Evolutionary conservation across 2,329 filamentous ascomycete genomes (phyloP).

Genomic region (Orbilia brochopaga): DNA sequence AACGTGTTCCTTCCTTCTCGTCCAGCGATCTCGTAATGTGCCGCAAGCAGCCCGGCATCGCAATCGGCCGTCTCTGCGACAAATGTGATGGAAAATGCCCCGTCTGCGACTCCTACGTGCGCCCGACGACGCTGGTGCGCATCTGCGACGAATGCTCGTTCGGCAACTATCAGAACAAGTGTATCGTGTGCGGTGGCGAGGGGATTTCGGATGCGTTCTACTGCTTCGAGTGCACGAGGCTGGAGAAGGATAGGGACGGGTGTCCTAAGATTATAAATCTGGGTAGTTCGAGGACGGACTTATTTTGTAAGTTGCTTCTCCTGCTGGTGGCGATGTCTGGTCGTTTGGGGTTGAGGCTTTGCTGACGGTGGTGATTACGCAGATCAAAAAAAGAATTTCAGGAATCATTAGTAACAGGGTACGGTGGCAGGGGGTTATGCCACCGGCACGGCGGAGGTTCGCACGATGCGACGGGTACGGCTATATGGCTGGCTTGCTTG

Average conservation of each 20-base stretch:
- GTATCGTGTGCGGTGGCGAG: conserved; percentile 96
- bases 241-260: conserved; percentile 96
- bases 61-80: conserved; percentile 97
- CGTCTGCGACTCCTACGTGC: conserved; percentile 98
- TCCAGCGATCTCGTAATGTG: conserved; percentile 41
- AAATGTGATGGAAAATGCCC: conserved; percentile 99
- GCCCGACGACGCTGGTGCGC: conserved; percentile 92
- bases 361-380: conserved; percentile 12
- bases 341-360: conserved; percentile 3
- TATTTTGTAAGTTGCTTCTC: conserved; percentile 63
- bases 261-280: conserved; percentile 99
- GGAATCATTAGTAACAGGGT: conserved; percentile 62
- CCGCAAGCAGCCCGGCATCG: conserved; percentile 88
- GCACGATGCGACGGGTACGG: too few relatives aligned
- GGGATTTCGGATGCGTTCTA: conserved; percentile 98
- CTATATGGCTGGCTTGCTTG: too few relatives aligned
- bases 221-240: conserved; percentile 95
- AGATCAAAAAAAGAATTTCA: conserved; percentile 73
- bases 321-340: conserved; percentile 52
- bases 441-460: neutral
- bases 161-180: conserved; percentile 99
- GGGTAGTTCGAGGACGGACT: conserved; percentile 91
- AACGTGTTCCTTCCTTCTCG: conserved; percentile 6
- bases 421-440: neutral
- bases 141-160: conserved; percentile 99